phyloP scores from a whole-genome alignment of 306 rosid species.

The Lithocarpus polystachyus region DNA sequence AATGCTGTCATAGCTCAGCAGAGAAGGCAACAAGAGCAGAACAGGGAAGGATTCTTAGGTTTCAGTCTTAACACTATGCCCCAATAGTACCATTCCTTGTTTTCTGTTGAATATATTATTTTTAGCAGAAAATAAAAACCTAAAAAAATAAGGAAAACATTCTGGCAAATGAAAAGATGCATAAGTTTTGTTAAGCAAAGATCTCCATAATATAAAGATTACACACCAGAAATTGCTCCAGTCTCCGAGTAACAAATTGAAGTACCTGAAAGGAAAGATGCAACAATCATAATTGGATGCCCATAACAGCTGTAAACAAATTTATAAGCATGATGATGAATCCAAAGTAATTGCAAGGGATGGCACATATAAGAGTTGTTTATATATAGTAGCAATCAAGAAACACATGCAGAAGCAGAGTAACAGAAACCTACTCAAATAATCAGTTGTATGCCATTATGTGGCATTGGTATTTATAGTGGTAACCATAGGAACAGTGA shows the following conservation, averaged over 20 bases:
- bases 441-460: not conserved
- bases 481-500: not conserved
- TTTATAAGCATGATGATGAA: not conserved
- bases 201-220: conserved; percentile 12
- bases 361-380: not conserved
- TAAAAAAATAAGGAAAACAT: not conserved
- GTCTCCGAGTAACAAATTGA: conserved; percentile 81
- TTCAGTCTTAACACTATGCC: not conserved
- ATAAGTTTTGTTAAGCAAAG: not conserved
- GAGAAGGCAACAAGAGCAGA: not conserved
- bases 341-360: not conserved
- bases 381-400: not conserved
- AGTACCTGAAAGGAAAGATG: conserved; percentile 49
- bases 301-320: not conserved
- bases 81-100: not conserved
- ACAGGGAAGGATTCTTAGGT: no score
- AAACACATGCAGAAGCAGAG: not conserved
- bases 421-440: not conserved
- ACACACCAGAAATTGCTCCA: conserved; percentile 90
- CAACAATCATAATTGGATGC: conserved; percentile 21
- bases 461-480: not conserved
- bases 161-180: not conserved
- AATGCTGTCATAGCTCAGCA: not conserved
- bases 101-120: not conserved
- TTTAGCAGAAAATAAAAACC: not conserved